Evolutionary conservation across 1,284 basidiomycete genomes (phyloP), one percentile per base, ranked within the genome.

Genomic region (Cystobasidium pallidum): DNA sequence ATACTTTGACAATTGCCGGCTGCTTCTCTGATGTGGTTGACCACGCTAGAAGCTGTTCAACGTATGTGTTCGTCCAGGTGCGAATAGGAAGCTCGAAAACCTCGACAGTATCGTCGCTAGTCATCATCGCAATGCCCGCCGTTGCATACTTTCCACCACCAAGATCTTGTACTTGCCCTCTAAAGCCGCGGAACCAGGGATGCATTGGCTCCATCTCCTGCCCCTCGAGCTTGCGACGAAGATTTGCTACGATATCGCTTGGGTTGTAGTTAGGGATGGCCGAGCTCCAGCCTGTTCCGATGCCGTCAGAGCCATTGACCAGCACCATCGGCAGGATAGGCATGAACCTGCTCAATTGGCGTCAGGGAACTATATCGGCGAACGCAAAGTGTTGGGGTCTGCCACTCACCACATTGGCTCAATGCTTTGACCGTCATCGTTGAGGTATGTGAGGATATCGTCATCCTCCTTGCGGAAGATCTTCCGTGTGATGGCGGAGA

Each of bases 251-350:
- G 61, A 99, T 89, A 74, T 98, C 95, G 30, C 82, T 82, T 0
- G 96, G 96, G 80, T 99, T 98, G 84, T 90, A 99, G 79, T 90
- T 91, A 11, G 96, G 96, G 66, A 99, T 86, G 54, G 83, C 88
- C 0, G 96, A 97, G 79, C 92, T 95, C 95, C 96, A 99, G 74
- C 91, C 94, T 63, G 96, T 99, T 66, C 96, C 96, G 78, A 99
- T 99, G 84, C 96, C 96, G 77, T 98, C 94, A 17, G 91, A 89
- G 17, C 96, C 96, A 78, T 99, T 99, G 79, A 99, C 83, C 54
- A 99, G 85, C 0, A 98, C 85, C 81, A 96, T 85, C 0, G 96
- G 96, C 0, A 98, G 79, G 24, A 94, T 83, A 19, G 96, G 95
- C 81, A 98, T 86, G 80, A 96, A 99, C 76, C 76, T 77, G 41